Evolutionary conservation across 2,329 filamentous ascomycete genomes (phyloP), one percentile per base, ranked within the genome.

Genomic region (Claviceps sp.): DNA sequence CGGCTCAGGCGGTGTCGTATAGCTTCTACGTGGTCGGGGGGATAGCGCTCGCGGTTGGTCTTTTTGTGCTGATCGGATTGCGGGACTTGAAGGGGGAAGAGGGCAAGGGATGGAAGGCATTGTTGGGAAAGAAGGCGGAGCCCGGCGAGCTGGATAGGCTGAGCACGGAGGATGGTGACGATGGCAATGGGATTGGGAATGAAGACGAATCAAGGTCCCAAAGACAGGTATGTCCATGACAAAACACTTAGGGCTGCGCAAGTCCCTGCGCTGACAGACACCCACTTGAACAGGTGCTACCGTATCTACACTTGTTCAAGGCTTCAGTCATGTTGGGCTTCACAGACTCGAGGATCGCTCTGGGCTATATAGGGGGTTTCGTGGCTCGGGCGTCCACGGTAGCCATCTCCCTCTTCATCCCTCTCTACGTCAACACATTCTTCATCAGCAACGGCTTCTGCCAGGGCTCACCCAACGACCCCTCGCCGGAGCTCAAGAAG

Each of bases 301-400:
- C 81, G 0, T 84, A 81, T 60, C 72, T 75, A 54, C 70, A 77
- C 56, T 75, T 86, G 51, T 70, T 88, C 50, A 70, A 77, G 56
- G 72, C 81, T 55, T 77, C 86, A 38, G 65, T 90, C 59, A 59
- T 81, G 6, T 76, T 95, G 11, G 90, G 86, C 14, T 81, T 88
- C 60, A 81, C 73, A 8, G 86, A 94, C 63, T 75, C 81, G 9
- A 79, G 85, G 59, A 95, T 98, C 55, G 84, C 82, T 18, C 76
- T 97, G 0, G 91, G 86, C 30, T 98, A 97, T 62, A 72, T 97
- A 0, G 93, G 91, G 56, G 93, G 93, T 1, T 96, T 97, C 61
- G 91, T 98, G 2, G 91, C 90, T 9, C 82, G 93, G 52, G 90
- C 93, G 7, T 96, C 90, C 0, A 95, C 89, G 0, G 93, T 98